phyloP scores from a whole-genome alignment of 1,284 basidiomycete genomes.

The Coniferiporia weirii region DNA sequence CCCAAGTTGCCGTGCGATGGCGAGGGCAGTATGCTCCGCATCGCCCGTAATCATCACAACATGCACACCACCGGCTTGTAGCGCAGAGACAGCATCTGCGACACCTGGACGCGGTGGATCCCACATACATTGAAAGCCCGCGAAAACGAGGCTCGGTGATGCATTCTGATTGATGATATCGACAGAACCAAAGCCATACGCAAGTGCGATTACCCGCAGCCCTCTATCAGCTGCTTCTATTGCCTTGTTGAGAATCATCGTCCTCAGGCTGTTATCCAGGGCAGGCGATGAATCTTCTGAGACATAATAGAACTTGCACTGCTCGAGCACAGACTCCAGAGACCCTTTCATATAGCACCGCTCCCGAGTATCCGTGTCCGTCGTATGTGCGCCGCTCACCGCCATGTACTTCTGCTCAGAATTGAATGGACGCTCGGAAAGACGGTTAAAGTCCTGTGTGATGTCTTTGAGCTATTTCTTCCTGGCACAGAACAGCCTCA shows the following conservation, averaged over 20 bases:
- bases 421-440: constrained; percentile 82
- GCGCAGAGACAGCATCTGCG: constrained; percentile 75
- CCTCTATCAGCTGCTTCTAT: constrained; percentile 70
- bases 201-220: constrained; percentile 86
- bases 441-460: constrained; percentile 64
- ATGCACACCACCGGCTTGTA: constrained; percentile 86
- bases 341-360: constrained; percentile 92
- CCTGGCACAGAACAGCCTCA: neutral
- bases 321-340: constrained; percentile 80
- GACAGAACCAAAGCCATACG: constrained; percentile 70
- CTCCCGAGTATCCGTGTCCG: constrained; percentile 48
- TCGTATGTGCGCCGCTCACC: constrained; percentile 57
- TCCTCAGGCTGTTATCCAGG: constrained; percentile 65
- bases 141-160: constrained; percentile 64
- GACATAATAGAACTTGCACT: constrained; percentile 85
- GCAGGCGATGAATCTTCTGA: constrained; percentile 77
- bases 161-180: constrained; percentile 34
- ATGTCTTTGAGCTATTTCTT: neutral
- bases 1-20: constrained; percentile 90
- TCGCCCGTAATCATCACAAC: constrained; percentile 99
- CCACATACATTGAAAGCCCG: constrained; percentile 91
- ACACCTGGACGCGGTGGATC: constrained; percentile 94
- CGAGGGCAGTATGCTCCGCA: constrained; percentile 84
- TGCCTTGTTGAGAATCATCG: constrained; percentile 66
- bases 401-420: constrained; percentile 94